Base-by-base conservation (phyloP, 768 basidiomycete genomes). In the Mycena maculata region DNA sequence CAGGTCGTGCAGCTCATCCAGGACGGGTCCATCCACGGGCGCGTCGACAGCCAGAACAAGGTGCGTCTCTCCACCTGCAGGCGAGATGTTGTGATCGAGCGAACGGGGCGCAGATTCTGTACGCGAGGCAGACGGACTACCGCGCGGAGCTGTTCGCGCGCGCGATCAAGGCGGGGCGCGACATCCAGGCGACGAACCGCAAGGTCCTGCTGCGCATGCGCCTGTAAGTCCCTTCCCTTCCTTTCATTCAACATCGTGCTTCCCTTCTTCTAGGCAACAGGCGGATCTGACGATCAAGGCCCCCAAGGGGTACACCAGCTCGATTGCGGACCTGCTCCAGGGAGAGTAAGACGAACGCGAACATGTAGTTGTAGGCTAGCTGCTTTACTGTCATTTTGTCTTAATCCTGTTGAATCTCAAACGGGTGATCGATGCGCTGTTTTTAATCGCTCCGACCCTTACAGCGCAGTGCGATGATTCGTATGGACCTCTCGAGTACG, bases 21-120 rank as follows among this genome's bases (percentile, higher is more conserved):
- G 75, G 81, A 82, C 1, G 92, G 93, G 1, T 84, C 87, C 50
- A 93, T 98, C 67, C 86, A 91, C 72, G 96, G 89, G 3, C 84
- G 94, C 12, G 90, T 98, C 20, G 96, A 98, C 75, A 92, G 93
- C 72, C 91, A 92, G 77, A 94, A 95, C 78, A 95, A 94, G 85
- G 94, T 91, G 52, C 44, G 78, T 70, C 33, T 36, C 33, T 9
- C 12, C 36, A 28, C 4, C 22, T 15, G n/a, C 36, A 36, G 10
- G 10, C 45, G 2, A 20, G 22, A 22, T 20, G 2, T 18, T 4
- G 28, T 57, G 8, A 48, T 31, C 25, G 73, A 28, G 48, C 71
- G 10, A 55, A 50, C 47, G 27, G 48, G 23, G 39, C 57, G 15
- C 16, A 94, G 95, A 90, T 96, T 20, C 77, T 98, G 55, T 85